Percentiles rank a stretch among this genome's conserved stretches.
Conservation (phyloP, 2,329 filamentous ascomycete species). For the Phyllosticta citrichinensis region DNA sequence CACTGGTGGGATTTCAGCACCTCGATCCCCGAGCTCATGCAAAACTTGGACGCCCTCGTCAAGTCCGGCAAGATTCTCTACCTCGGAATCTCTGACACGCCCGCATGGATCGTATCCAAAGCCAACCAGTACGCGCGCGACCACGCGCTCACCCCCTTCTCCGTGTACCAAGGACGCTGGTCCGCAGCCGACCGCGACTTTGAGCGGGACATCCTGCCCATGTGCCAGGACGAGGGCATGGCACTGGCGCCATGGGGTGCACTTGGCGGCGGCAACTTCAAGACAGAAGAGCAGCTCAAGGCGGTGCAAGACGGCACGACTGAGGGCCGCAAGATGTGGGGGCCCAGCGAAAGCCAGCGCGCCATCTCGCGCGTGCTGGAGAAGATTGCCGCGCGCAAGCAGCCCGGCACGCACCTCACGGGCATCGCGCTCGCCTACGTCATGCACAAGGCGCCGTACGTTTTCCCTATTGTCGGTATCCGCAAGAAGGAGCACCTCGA, state of each 20-base stretch:
- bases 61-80: conserved; percentile 34
- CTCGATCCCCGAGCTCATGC: conserved; percentile 35
- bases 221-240: conserved; percentile 34
- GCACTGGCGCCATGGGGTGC: conserved; percentile 46
- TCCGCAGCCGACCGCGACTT: conserved; percentile 33
- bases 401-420: conserved; percentile 38
- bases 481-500: conserved; percentile 60
- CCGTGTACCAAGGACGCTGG: conserved; percentile 34
- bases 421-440: conserved; percentile 63
- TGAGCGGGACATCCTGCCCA: conserved; percentile 38
- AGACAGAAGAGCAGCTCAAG: conserved; percentile 31
- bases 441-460: conserved; percentile 59
- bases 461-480: conserved; percentile 64
- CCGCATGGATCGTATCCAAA: conserved; percentile 29
- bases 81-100: conserved; percentile 35
- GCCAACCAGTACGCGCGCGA: conserved; percentile 27
- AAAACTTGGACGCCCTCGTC: conserved; percentile 32
- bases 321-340: conserved; percentile 32
- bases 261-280: conserved; percentile 33
- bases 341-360: conserved; percentile 36
- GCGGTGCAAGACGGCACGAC: conserved; percentile 29
- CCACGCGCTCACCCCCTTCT: conserved; percentile 30
- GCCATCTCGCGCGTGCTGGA: conserved; percentile 49
- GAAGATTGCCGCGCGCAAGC: conserved; percentile 48
- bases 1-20: conserved; percentile 36